These are phyloP conservation scores for Xylariaceae sp. DNA, from an alignment of 2,329 filamentous ascomycete genomes.

Conservation along the genomic window DNA sequence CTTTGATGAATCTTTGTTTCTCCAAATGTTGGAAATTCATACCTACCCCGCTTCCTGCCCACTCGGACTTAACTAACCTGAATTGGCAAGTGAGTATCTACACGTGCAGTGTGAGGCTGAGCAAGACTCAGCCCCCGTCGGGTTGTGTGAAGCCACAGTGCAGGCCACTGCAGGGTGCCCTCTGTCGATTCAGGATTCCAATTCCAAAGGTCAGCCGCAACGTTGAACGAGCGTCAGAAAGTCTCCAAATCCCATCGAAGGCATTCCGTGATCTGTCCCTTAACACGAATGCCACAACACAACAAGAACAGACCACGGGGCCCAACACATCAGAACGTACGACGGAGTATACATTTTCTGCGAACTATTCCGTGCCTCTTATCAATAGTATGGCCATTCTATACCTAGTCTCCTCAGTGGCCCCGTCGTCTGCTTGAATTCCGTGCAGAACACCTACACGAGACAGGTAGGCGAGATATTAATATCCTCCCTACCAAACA, in stretches of 20 bases:
- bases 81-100: not conserved
- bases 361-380: not conserved
- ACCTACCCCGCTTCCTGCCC: not conserved
- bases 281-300: too few species aligned
- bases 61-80: too few species aligned
- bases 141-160: constrained; percentile 3
- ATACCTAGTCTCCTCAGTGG: not conserved
- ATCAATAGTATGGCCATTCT: not conserved
- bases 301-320: too few species aligned
- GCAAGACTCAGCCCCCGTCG: constrained; percentile 16
- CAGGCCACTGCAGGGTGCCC: not conserved
- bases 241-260: not conserved
- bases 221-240: not conserved
- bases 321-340: too few species aligned
- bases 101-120: constrained; percentile 10
- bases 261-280: constrained; percentile 3
- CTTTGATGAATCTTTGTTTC: too few species aligned
- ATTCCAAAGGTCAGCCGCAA: not conserved
- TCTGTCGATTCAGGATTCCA: not conserved
- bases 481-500: not conserved
- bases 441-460: too few species aligned
- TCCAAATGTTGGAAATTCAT: not conserved
- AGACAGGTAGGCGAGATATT: too few species aligned
- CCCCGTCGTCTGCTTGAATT: too few species aligned
- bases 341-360: too few species aligned